Conservation (phyloP, 2,329 filamentous ascomycete genomes). For the Aspergillus quadricinctus region DNA sequence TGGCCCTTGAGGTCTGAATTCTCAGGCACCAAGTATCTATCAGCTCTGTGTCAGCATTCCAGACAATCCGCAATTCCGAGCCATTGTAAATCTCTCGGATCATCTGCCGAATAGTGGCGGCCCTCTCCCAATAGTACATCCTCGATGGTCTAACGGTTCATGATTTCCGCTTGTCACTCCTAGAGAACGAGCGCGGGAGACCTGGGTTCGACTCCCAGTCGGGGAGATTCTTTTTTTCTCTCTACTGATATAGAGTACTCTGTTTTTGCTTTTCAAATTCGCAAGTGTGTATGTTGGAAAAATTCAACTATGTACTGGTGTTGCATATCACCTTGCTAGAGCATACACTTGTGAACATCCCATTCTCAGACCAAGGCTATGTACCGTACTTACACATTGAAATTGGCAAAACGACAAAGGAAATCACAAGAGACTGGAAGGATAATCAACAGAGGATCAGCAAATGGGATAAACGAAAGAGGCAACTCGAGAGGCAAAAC, state of each 20-base stretch:
- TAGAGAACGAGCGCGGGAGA: not conserved
- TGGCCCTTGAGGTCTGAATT: not conserved
- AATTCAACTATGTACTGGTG: not conserved
- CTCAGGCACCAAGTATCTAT: not conserved
- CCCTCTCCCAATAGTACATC: not conserved
- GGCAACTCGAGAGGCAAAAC: constrained; percentile 5
- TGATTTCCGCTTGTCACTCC: constrained; percentile 3
- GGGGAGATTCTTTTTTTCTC: not conserved
- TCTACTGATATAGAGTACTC: not conserved
- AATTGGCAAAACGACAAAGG: constrained; percentile 5
- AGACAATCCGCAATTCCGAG: not conserved
- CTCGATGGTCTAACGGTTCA: constrained; percentile 1
- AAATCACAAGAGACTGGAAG: constrained; percentile 4
- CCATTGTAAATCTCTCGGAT: not conserved
- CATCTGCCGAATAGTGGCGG: not conserved
- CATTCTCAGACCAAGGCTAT: constrained; percentile 2
- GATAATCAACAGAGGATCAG: not conserved
- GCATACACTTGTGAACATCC: not conserved
- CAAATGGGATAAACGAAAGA: constrained; percentile 5
- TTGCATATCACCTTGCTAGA: not conserved
- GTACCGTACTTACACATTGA: constrained; percentile 11
- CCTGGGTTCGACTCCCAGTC: not conserved
- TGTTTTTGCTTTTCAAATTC: not conserved
- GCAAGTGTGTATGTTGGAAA: no score
- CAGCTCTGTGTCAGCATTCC: not conserved